Evolutionary conservation across 2,329 filamentous ascomycete species (phyloP).

Genomic region (Macroventuria anomochaeta): DNA sequence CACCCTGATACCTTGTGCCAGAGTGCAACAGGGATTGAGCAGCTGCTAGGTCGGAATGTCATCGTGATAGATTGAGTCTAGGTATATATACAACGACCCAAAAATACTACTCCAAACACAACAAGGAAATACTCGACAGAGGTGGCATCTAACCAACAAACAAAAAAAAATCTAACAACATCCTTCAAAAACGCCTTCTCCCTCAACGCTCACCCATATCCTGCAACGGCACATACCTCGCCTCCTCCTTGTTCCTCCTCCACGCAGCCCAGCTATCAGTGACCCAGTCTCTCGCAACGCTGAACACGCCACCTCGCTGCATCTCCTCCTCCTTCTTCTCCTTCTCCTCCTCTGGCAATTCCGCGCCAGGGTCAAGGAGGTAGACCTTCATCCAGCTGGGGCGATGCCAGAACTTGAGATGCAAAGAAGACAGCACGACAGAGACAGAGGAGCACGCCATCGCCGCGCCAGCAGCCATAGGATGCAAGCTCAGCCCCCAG

Average conservation of each 20-base stretch:
- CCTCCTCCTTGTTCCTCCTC: conserved; percentile 48
- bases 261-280: conserved; percentile 41
- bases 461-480: conserved; percentile 91
- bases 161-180: conserved; percentile 1
- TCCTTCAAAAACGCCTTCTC: background rate
- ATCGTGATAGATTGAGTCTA: no score
- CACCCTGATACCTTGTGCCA: no score
- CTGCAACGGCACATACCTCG: conserved; percentile 55
- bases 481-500: conserved; percentile 84
- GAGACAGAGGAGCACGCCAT: conserved; percentile 93
- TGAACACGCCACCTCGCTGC: conserved; percentile 29
- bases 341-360: conserved; percentile 36
- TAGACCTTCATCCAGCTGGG: conserved; percentile 86
- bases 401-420: conserved; percentile 85
- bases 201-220: conserved; percentile 47
- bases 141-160: conserved; percentile 8
- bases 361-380: conserved; percentile 58
- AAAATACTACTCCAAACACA: background rate
- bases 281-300: conserved; percentile 36
- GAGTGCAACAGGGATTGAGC: no score
- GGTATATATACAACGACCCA: background rate
- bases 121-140: conserved; percentile 6
- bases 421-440: conserved; percentile 82
- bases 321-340: conserved; percentile 37
- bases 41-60: no score